Conservation (phyloP, 495 filamentous ascomycete species). For the Neurospora sp. region DNA sequence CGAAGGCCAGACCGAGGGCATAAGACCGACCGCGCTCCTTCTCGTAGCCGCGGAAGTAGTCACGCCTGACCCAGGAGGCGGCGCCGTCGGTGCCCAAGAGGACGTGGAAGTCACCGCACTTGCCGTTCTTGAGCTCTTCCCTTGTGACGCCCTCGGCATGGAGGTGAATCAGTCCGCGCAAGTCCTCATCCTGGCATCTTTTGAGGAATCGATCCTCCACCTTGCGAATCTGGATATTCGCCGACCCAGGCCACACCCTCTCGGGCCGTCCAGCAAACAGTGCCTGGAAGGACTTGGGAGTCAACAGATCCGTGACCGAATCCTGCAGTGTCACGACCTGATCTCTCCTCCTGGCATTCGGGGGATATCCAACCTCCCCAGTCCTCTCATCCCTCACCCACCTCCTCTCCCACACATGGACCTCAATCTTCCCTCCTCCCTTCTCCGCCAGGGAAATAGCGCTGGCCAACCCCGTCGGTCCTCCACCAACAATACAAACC, state of each 20-base stretch:
- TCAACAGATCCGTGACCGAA: slow-evolving; percentile 23
- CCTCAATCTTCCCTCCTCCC: slow-evolving; percentile 20
- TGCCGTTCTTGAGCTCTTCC: slow-evolving; percentile 19
- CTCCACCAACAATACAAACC: slow-evolving; percentile 25
- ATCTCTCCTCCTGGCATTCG: slow-evolving; percentile 18
- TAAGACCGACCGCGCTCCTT: slow-evolving; percentile 28
- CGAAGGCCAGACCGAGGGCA: slow-evolving; percentile 27
- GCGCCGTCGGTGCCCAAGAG: slow-evolving; percentile 29
- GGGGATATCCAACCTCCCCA: slow-evolving; percentile 18
- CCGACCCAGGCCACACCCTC: slow-evolving; percentile 24
- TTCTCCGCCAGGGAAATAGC: slow-evolving; percentile 30
- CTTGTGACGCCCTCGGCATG: slow-evolving; percentile 24
- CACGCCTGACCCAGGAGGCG: slow-evolving; percentile 23
- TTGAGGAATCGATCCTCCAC: slow-evolving; percentile 28
- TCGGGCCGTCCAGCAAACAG: slow-evolving; percentile 22
- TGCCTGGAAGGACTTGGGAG: slow-evolving; percentile 12
- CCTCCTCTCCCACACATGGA: slow-evolving; percentile 24
- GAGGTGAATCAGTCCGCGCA: slow-evolving; percentile 23
- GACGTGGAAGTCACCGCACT: slow-evolving; percentile 29
- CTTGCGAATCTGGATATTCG: slow-evolving; percentile 31
- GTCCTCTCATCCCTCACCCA: slow-evolving; percentile 12
- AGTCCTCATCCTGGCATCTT: slow-evolving; percentile 23
- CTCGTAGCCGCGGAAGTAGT: slow-evolving; percentile 30
- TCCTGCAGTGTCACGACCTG: slow-evolving; percentile 27
- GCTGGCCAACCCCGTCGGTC: slow-evolving; percentile 24